These are phyloP conservation scores for Guadua angustifolia DNA, from an alignment of 176 grass and related monocot species.

Conservation along the genomic window DNA sequence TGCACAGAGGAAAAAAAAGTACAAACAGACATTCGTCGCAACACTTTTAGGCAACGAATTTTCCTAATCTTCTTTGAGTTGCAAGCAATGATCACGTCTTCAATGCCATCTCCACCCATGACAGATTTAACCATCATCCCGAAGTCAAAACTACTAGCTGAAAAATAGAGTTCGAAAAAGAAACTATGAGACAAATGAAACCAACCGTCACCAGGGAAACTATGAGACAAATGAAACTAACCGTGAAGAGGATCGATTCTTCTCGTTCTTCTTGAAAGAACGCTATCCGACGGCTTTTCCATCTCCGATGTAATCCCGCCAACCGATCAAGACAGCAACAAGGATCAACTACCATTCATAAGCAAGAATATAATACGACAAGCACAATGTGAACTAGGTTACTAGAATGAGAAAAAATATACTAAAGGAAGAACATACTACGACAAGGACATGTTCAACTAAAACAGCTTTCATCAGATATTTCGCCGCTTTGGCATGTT, in stretches of 20 bases:
- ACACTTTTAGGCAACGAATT: too few species aligned
- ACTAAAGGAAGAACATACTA: constrained; percentile 25
- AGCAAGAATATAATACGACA: constrained; percentile 26
- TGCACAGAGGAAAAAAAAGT: too few species aligned
- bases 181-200: too few species aligned
- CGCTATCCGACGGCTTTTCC: constrained; percentile 36
- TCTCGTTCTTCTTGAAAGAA: constrained; percentile 55
- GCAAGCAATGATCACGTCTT: too few species aligned
- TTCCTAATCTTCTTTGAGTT: too few species aligned
- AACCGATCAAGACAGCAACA: constrained; percentile 35
- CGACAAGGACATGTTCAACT: constrained; percentile 1
- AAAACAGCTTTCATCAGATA: constrained; percentile 17
- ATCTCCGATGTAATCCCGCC: constrained; percentile 22
- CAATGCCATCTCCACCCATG: too few species aligned
- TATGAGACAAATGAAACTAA: too few species aligned
- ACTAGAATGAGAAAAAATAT: constrained; percentile 16
- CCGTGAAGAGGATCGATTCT: constrained; percentile 73
- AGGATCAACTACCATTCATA: constrained; percentile 27
- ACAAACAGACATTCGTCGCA: too few species aligned
- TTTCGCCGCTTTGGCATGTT: not conserved
- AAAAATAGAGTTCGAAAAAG: too few species aligned
- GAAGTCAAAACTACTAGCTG: too few species aligned
- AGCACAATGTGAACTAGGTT: not conserved
- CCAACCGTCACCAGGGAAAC: too few species aligned
- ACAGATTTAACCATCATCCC: too few species aligned